Evolutionary conservation across 2,329 filamentous ascomycete species (phyloP).

Genomic region (Cyphellophora europaea): DNA sequence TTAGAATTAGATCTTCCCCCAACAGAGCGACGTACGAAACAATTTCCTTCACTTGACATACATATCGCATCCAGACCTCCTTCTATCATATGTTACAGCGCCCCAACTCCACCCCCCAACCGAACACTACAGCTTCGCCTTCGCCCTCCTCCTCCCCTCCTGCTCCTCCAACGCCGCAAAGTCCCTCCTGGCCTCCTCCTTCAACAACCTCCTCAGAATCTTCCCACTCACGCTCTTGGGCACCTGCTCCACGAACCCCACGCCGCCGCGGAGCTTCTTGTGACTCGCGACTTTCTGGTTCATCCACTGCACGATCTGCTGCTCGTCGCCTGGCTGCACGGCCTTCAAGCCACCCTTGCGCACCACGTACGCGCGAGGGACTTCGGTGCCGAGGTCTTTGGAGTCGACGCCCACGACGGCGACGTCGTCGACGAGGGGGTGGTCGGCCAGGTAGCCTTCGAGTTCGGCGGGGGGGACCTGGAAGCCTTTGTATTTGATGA

Average conservation of each 20-base stretch:
- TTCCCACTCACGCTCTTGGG: slow-evolving; percentile 31
- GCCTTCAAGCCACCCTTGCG: slow-evolving; percentile 19
- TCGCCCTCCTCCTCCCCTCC: slow-evolving; percentile 3
- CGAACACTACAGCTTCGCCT: slow-evolving; percentile 11
- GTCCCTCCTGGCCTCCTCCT: slow-evolving; percentile 22
- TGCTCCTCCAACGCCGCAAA: slow-evolving; percentile 17
- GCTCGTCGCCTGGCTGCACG: slow-evolving; percentile 47
- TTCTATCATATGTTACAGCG: not conserved
- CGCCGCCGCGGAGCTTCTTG: slow-evolving; percentile 30
- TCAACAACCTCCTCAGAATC: slow-evolving; percentile 26
- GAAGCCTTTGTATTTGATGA: slow-evolving; percentile 42
- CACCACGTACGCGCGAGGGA: slow-evolving; percentile 35
- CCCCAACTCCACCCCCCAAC: not conserved
- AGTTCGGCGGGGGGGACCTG: slow-evolving; percentile 43
- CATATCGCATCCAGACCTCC: too few relatives aligned
- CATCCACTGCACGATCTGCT: slow-evolving; percentile 24
- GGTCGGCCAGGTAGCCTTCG: slow-evolving; percentile 34
- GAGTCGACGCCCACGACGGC: slow-evolving; percentile 35
- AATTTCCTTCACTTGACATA: too few relatives aligned
- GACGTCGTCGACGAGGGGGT: slow-evolving; percentile 34
- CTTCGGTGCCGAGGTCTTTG: slow-evolving; percentile 27
- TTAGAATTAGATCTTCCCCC: too few relatives aligned
- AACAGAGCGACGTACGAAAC: too few relatives aligned
- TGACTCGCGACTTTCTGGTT: slow-evolving; percentile 23
- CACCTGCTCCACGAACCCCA: slow-evolving; percentile 27